phyloP scores from a whole-genome alignment of 192 early-diverging fungal genomes.

The Coemansia sp. region DNA sequence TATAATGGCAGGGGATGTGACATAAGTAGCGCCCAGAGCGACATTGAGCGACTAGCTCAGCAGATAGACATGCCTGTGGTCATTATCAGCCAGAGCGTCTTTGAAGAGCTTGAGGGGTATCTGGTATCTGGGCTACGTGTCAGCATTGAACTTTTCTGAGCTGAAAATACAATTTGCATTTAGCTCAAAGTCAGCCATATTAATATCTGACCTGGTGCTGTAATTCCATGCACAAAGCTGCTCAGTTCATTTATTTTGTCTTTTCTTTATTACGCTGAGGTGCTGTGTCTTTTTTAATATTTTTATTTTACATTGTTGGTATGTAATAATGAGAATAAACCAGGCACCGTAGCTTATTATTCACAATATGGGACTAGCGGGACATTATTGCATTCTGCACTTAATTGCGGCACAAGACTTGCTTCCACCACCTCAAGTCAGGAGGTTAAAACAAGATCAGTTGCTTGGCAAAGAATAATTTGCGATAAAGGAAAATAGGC shows the following conservation, averaged over 20 bases:
- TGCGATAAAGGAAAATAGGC: not conserved
- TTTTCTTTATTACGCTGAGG: not conserved
- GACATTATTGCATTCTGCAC: not conserved
- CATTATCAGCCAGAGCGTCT: slow-evolving; percentile 23
- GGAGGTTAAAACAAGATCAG: not conserved
- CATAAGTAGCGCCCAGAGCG: not conserved
- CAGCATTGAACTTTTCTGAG: slow-evolving; percentile 27
- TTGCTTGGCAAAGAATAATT: not conserved
- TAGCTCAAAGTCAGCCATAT: not conserved
- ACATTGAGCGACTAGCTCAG: not conserved
- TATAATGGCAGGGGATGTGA: not conserved
- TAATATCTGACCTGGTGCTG: slow-evolving; percentile 6
- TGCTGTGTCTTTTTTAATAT: slow-evolving; percentile 3
- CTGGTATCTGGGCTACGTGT: slow-evolving; percentile 30
- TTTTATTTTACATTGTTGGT: not conserved
- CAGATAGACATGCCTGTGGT: slow-evolving; percentile 40
- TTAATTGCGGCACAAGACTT: slow-evolving; percentile 10
- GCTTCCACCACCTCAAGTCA: not conserved
- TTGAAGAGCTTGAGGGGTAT: slow-evolving; percentile 42
- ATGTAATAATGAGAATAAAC: slow-evolving; percentile 4
- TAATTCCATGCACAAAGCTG: not conserved
- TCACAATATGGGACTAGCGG: not conserved
- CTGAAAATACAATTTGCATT: slow-evolving; percentile 2
- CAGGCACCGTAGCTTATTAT: not conserved
- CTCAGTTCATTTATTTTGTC: not conserved